Evolutionary conservation across 345 rosid genomes (phyloP).

Genomic region (Salix dunnii): DNA sequence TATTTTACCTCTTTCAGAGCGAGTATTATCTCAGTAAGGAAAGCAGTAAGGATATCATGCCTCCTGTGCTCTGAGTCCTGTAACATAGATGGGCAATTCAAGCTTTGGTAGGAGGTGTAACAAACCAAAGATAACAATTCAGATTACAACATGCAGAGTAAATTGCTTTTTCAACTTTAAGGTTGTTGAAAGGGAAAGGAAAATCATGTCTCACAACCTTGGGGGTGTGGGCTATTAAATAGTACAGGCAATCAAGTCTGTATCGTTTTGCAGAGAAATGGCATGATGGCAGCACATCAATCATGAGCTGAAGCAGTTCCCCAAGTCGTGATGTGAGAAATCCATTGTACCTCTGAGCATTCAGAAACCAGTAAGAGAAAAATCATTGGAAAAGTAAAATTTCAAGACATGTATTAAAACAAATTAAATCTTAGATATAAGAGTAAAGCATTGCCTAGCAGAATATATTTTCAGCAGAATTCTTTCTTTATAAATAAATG

Average conservation of each 20-base stretch:
- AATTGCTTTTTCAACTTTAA: background rate
- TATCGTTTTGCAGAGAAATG: slow-evolving; percentile 92
- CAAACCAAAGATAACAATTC: background rate
- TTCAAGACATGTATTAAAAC: background rate
- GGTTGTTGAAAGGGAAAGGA: background rate
- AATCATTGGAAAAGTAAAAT: background rate
- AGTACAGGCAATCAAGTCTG: slow-evolving; percentile 86
- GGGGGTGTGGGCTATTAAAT: slow-evolving; percentile 57
- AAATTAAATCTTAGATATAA: background rate
- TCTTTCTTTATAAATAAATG: background rate
- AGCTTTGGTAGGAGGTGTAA: background rate
- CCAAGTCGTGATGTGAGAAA: slow-evolving; percentile 55
- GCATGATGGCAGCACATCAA: slow-evolving; percentile 58
- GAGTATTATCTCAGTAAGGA: slow-evolving; percentile 83
- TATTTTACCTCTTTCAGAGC: slow-evolving; percentile 87
- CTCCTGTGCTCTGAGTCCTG: slow-evolving; percentile 65
- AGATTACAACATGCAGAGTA: background rate
- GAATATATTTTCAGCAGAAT: background rate
- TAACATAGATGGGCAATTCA: background rate
- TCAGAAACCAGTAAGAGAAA: slow-evolving; percentile 1
- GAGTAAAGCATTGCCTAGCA: background rate
- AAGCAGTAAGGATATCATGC: slow-evolving; percentile 52
- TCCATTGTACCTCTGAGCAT: slow-evolving; percentile 51
- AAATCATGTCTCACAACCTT: slow-evolving; percentile 31
- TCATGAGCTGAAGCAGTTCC: slow-evolving; percentile 68